A percentile compares a stretch with the other conserved stretches of the same genome.
Conservation (phyloP, 768 basidiomycete genomes). For the Suillus spraguei region DNA sequence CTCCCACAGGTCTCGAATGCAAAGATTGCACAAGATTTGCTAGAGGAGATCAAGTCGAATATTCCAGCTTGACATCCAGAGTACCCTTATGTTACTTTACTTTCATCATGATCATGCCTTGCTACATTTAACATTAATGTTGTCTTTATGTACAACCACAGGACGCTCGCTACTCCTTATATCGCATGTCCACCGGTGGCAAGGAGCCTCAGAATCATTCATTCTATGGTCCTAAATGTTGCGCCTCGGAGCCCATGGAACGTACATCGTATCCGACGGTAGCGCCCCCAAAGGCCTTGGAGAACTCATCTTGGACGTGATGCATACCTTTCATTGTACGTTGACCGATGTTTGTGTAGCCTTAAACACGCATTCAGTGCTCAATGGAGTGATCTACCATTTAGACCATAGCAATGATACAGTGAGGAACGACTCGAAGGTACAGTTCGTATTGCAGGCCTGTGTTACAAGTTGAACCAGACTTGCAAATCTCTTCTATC, state of each 20-base stretch:
- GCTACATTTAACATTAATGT: constrained; percentile 37
- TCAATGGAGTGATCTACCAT: neutral
- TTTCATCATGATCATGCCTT: constrained; percentile 20
- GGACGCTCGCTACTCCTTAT: constrained; percentile 4
- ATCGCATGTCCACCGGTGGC: neutral
- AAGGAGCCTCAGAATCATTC: neutral
- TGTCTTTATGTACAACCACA: constrained; percentile 14
- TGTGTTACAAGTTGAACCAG: neutral
- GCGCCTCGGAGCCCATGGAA: neutral
- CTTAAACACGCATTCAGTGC: neutral
- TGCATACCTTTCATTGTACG: constrained; percentile 2
- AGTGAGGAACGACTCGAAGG: neutral
- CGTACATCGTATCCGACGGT: neutral
- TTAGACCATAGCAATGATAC: neutral
- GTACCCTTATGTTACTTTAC: constrained; percentile 16
- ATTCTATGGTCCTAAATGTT: neutral
- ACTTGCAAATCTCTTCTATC: neutral
- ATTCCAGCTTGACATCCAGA: constrained; percentile 35
- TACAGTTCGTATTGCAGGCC: neutral
- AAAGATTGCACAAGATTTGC: constrained; percentile 70
- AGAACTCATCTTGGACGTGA: constrained; percentile 2
- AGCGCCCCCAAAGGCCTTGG: neutral
- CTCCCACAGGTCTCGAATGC: constrained; percentile 58
- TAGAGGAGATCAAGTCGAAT: constrained; percentile 53
- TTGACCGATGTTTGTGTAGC: neutral